Evolutionary conservation across 2,329 filamentous ascomycete genomes (phyloP), one percentile per base, ranked within the genome.

Genomic region (Fusarium fracticaudum): DNA sequence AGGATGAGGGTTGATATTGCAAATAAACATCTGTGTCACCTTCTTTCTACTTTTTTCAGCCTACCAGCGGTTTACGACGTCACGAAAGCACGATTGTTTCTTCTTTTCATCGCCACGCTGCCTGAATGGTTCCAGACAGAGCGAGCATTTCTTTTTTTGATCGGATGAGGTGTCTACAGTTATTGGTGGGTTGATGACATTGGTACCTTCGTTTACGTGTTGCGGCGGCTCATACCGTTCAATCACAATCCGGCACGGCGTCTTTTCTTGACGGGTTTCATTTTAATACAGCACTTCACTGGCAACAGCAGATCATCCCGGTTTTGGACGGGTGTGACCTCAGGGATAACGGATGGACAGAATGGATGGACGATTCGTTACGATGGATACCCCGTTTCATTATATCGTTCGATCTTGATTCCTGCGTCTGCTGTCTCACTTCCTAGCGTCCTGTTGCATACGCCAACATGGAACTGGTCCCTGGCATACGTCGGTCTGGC

Each of bases 331-430:
- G 65, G 73, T 61, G 65, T 65, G 71, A 64, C 66, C 69, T 76
- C 73, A 77, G 76, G 79, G 79, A 78, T 80, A 79, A 77, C 75
- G 79, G 77, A 82, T 76, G 81, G 81, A 78, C 79, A 83, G 83
- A 84, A 84, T 83, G 83, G 77, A 83, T 84, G 83, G 81, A 85
- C 78, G 83, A 85, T 80, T 82, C 79, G 80, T 82, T 77, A 84
- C 77, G 83, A 85, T 80, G 84, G 83, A 85, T 85, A 85, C 83
- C 83, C 83, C 77, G 78, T 70, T 77, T 80, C 58, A 67, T 71
- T 76, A 60, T 69, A 72, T 75, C 59, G 67, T 79, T 77, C 77
- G 62, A 60, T 48, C 64, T 67, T 71, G 69, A 67, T 45, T 71
- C 54, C 47, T 76, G 64, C 74, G 57, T 73, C 66, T 72, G 72